Evolutionary conservation across 148 eudicot species (phyloP), one percentile per base, ranked within the genome.

Genomic region (Rhododendron simsii): DNA sequence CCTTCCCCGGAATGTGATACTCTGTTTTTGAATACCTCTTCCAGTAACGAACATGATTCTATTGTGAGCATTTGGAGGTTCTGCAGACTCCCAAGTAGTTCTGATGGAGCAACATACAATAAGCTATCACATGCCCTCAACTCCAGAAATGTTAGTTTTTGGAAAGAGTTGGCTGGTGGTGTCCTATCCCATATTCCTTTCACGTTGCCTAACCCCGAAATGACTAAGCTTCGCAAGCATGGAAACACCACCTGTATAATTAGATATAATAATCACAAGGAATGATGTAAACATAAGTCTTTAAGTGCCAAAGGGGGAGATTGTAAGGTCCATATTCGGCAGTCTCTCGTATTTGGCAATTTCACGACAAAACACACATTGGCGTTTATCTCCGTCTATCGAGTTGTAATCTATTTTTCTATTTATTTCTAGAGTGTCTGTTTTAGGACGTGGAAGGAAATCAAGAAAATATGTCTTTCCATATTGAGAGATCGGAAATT

Each of bases 101-200:
- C 78, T 33, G 44, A 33, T 35, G 78, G 78, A 15, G 41, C 78
- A 74, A 74, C 78, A 74, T 74, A 74, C 44, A 33, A 33, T 74
- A 74, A 74, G 15, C 14, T 16, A 1, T 33, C 0, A 15, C 78
- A 74, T 30, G 30, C 30, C 30, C 7, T 1, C 2, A 73, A 39
- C 0, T 4, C 0, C 0, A 74, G 6, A 3, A 0, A 0, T 74
- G 8, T 33, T 13, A 74, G 9, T 3, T 74, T 35, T 1, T 74
- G 37, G 10, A 74, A 74, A 35, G 78, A 74, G 41, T 11, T 1
- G 35, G 75, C 35, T 26, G 75, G 37, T 26, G 75, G 75, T 10
- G 75, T 69, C 33, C 16, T 28, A 26, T 69, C 26, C 75, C 75
- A 69, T 69, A 69, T 28, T 28, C 33, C 12, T 69, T 69, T 28